Conservation (phyloP, 768 basidiomycete species). For the Calvatia gigantea region DNA sequence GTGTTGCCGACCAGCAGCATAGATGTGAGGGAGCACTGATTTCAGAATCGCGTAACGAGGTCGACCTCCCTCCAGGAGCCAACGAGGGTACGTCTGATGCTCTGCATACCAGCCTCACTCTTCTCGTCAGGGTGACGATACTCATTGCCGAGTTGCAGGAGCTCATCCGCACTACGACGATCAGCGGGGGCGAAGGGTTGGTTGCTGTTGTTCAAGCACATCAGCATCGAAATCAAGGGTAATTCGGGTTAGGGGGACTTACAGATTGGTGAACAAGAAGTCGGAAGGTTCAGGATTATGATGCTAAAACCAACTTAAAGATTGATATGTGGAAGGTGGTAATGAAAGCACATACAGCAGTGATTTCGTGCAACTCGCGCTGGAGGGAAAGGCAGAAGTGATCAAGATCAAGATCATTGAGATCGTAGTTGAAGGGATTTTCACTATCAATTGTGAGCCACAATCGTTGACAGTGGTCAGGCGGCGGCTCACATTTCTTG, state of each 20-base stretch:
- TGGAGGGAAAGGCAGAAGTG: conserved; percentile 64
- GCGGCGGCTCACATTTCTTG: conserved; percentile 49
- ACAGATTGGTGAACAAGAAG: conserved; percentile 51
- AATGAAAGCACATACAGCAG: conserved; percentile 44
- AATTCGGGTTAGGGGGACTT: background rate
- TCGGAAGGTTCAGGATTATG: conserved; percentile 46
- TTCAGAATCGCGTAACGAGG: conserved; percentile 25
- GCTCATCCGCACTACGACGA: conserved; percentile 51
- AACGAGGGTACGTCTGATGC: conserved; percentile 36
- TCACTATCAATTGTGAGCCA: conserved; percentile 46
- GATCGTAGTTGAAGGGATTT: conserved; percentile 66
- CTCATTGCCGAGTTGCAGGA: conserved; percentile 33
- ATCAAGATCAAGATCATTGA: conserved; percentile 69
- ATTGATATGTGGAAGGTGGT: background rate
- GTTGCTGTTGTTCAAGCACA: conserved; percentile 33
- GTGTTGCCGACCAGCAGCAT: too few species aligned
- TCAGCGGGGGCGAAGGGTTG: conserved; percentile 71
- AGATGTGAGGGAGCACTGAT: background rate
- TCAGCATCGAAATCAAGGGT: background rate
- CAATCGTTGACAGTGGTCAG: background rate
- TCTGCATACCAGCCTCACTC: conserved; percentile 29
- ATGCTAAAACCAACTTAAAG: conserved; percentile 36
- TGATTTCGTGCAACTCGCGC: conserved; percentile 69
- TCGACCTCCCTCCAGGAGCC: conserved; percentile 41
- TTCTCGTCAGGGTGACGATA: conserved; percentile 30